A percentile compares a stretch with the other conserved stretches of the same genome.
Conservation (phyloP, 129 eudicot genomes). For the Escallonia herrerae region DNA sequence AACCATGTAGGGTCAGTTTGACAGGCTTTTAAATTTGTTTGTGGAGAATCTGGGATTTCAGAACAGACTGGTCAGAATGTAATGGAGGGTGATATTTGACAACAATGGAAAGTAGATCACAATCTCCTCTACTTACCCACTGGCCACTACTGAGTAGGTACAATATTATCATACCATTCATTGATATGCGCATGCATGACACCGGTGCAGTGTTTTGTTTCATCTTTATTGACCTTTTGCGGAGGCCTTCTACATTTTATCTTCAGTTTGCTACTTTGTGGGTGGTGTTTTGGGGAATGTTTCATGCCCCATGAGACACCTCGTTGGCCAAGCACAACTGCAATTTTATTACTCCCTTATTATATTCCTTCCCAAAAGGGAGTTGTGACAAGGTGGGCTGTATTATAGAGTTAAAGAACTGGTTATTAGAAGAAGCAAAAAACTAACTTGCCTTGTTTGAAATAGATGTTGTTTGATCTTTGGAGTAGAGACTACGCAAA, state of each 20-base stretch:
- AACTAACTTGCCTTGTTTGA: no score
- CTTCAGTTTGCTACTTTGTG: not conserved
- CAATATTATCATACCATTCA: not conserved
- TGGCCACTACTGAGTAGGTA: not conserved
- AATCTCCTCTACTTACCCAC: slow-evolving; percentile 4
- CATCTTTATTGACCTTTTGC: not conserved
- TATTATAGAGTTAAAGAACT: no score
- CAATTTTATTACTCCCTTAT: no score
- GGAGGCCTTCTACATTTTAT: no score
- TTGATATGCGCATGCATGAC: not conserved
- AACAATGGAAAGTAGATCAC: slow-evolving; percentile 4
- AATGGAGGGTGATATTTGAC: not conserved
- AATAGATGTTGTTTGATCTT: no score
- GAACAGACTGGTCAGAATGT: slow-evolving; percentile 5
- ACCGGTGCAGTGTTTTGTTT: not conserved
- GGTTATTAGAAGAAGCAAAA: no score
- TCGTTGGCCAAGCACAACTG: no score
- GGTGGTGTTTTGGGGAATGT: no score
- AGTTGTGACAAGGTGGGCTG: no score
- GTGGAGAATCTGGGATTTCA: slow-evolving; percentile 11
- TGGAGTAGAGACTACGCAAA: not conserved
- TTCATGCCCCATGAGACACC: no score
- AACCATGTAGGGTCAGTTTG: slow-evolving; percentile 18
- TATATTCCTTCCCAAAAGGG: no score
- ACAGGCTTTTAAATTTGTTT: slow-evolving; percentile 6